Evolutionary conservation across 768 basidiomycete species (phyloP).

Genomic region (Tricholoma bakamatsutake): DNA sequence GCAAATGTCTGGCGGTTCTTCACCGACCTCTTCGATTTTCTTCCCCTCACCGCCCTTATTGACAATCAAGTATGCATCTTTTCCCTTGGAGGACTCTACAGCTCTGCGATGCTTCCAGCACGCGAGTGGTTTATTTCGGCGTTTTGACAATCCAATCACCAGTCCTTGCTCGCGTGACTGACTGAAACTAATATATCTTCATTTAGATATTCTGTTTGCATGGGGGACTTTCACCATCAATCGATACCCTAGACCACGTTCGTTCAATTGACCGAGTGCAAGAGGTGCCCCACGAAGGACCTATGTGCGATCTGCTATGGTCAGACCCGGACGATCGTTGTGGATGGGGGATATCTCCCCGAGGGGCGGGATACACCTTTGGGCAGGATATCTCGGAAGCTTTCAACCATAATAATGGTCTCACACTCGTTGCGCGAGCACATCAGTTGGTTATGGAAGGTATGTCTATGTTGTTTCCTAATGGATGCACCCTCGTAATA

Average conservation of each 20-base stretch:
- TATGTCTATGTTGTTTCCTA: conserved; percentile 28
- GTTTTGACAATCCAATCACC: conserved; percentile 3
- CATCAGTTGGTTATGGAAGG: conserved; percentile 98
- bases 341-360: conserved; percentile 98
- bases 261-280: conserved; percentile 98
- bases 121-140: not conserved
- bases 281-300: conserved; percentile 99
- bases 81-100: not conserved
- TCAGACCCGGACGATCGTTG: conserved; percentile 99
- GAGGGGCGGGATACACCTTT: conserved; percentile 98
- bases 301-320: conserved; percentile 99
- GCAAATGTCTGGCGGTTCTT: conserved; percentile 99
- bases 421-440: conserved; percentile 91
- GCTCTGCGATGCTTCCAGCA: not conserved
- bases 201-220: conserved; percentile 96
- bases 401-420: conserved; percentile 98
- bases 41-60: conserved; percentile 95
- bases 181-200: conserved; percentile 13
- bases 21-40: conserved; percentile 97
- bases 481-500: not conserved
- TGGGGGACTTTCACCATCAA: conserved; percentile 96
- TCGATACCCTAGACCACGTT: conserved; percentile 99
- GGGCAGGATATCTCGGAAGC: conserved; percentile 99
- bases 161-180: conserved; percentile 12
- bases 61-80: conserved; percentile 85